Evolutionary conservation across 352 stramenopile genomes (phyloP).

Genomic region (Phytophthora pseudosyringae): DNA sequence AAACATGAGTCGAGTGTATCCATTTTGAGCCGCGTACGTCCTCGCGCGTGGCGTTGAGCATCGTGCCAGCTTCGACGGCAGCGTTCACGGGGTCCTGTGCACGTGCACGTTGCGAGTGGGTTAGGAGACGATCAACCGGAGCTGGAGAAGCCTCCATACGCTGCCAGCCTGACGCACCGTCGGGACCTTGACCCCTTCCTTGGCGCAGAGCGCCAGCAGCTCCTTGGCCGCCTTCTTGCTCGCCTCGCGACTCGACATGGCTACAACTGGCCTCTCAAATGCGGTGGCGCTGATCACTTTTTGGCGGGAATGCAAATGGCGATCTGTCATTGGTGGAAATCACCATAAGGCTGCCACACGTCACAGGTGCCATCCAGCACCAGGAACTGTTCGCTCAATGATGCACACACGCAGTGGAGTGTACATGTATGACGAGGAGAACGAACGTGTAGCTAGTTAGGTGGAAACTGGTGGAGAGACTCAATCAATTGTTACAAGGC

Average conservation of each 20-base stretch:
- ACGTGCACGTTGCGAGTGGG: not conserved
- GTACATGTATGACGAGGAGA: not conserved
- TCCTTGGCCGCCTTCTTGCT: constrained; percentile 74
- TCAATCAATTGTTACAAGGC: constrained; percentile 9
- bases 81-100: constrained; percentile 76
- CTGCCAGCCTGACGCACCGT: constrained; percentile 45
- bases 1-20: not conserved
- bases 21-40: constrained; percentile 43
- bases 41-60: constrained; percentile 86
- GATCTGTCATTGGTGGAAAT: too few species aligned
- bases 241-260: constrained; percentile 40
- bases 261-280: constrained; percentile 6
- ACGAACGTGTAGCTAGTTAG: not conserved
- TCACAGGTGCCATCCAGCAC: not conserved
- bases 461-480: not conserved
- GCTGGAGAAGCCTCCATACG: not conserved
- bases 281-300: not conserved
- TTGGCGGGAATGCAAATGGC: constrained; percentile 4
- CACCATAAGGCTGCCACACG: too few species aligned
- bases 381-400: not conserved
- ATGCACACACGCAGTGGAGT: too few species aligned
- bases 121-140: not conserved
- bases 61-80: constrained; percentile 81
- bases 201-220: constrained; percentile 78
- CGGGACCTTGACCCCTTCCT: constrained; percentile 79